A percentile compares a stretch with the other conserved stretches of the same genome.
These are phyloP conservation scores for Rhizopogon salebrosus DNA, from an alignment of 768 basidiomycete genomes.

Conservation along the genomic window DNA sequence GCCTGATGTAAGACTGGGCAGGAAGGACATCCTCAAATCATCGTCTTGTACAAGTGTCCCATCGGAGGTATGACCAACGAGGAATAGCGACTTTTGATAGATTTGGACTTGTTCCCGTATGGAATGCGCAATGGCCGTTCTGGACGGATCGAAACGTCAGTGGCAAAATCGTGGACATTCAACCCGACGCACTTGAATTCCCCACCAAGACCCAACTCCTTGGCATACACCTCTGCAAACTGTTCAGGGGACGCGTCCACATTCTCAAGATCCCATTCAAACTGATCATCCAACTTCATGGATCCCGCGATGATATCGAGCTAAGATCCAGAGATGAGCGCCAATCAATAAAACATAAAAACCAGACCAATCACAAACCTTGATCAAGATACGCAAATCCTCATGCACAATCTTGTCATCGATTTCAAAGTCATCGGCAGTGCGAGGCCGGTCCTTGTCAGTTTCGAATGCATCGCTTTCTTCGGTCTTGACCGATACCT, in stretches of 20 bases:
- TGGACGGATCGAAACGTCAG: constrained; percentile 27
- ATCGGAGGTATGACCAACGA: constrained; percentile 83
- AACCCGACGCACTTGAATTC: constrained; percentile 76
- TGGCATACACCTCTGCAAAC: constrained; percentile 82
- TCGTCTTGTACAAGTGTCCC: constrained; percentile 79
- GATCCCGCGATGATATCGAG: constrained; percentile 93
- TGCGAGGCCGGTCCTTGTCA: constrained; percentile 42
- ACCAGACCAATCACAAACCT: constrained; percentile 45
- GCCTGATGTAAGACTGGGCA: constrained; percentile 71
- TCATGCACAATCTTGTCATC: constrained; percentile 66
- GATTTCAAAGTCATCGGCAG: constrained; percentile 58
- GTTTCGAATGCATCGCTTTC: constrained; percentile 18
- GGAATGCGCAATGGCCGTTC: constrained; percentile 91
- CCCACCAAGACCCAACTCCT: constrained; percentile 83
- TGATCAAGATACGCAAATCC: constrained; percentile 89
- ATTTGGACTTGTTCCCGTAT: constrained; percentile 94
- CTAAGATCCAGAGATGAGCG: constrained; percentile 33
- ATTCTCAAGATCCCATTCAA: constrained; percentile 95
- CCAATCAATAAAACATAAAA: neutral
- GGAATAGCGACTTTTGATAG: constrained; percentile 87
- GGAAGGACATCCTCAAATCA: constrained; percentile 84
- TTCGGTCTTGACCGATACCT: constrained; percentile 27
- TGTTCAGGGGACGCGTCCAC: constrained; percentile 79
- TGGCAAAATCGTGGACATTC: neutral
- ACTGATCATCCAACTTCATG: constrained; percentile 91